Evolutionary conservation across 495 filamentous ascomycete genomes (phyloP), one percentile per base, ranked within the genome.

Genomic region (Eremomyces bilateralis): DNA sequence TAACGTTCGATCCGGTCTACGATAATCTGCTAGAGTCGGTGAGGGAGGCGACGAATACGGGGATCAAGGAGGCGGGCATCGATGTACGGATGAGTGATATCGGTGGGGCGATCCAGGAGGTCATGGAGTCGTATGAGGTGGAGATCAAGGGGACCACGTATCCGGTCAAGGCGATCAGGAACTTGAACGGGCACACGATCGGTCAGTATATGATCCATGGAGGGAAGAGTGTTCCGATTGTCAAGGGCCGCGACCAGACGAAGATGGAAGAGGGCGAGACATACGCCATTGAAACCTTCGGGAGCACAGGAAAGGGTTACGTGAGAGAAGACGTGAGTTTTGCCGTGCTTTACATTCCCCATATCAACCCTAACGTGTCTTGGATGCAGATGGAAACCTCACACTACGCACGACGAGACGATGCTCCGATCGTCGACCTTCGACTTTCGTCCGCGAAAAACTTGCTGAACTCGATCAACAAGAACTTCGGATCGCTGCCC

Each of bases 241-340:
- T 73, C 36, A 73, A 69, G 46, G 65, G 57, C 21, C 52, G 53
- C 11, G 59, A 64, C 38, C 64, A 62, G 40, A 67, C 62, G 5
- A 71, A 71, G 53, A 75, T 75, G 69, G 69, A 73, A 46, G 69
- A 71, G 38, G 68, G 69, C 6, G 70, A 75, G 40, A 57, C 63
- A 3, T 75, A 72, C 49, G 70, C 70, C 20, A 67, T 73, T 40
- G 70, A 75, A 43, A 75, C 70, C 2, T 75, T 75, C 43, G 70
- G 70, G 1, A 61, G 54, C 16, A 75, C 70, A 0, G 70, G 70
- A 1, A 60, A 61, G 31, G 70, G 67, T 15, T 44, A 52, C 30
- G 53, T 58, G 8, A 29, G 46, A 11, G 53, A 58, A 21, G 54
- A 57, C 39, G 48, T 51, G 38, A 21, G 48, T 39, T 10, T 18